A percentile compares a stretch with the other conserved stretches of the same genome.
Conservation (phyloP, 441 rosid species). For the Pelargonium australe region DNA sequence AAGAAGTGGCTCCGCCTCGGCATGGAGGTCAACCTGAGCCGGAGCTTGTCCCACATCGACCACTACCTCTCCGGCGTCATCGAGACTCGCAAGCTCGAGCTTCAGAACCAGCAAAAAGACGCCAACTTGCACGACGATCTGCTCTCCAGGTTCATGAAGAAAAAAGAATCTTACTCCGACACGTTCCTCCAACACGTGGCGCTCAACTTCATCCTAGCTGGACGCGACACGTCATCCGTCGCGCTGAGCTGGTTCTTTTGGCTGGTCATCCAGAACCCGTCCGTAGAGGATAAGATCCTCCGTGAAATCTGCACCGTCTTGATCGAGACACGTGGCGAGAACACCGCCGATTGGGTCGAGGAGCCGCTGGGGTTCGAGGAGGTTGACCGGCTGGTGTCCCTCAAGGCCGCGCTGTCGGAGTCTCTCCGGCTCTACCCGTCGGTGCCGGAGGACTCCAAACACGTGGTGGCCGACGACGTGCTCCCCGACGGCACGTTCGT, state of each 20-base stretch:
- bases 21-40: conserved; percentile 71
- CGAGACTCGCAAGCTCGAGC: conserved; percentile 59
- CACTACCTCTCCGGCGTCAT: conserved; percentile 63
- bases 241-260: conserved; percentile 94
- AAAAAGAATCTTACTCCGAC: conserved; percentile 77
- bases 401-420: conserved; percentile 89
- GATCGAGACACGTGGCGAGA: conserved; percentile 60
- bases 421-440: conserved; percentile 86
- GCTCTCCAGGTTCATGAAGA: conserved; percentile 80
- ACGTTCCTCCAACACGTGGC: conserved; percentile 80
- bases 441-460: conserved; percentile 90
- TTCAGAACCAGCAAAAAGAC: conserved; percentile 39
- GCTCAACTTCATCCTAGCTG: conserved; percentile 90
- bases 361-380: conserved; percentile 78
- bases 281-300: conserved; percentile 63
- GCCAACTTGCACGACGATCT: conserved; percentile 66
- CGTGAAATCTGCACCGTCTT: conserved; percentile 54
- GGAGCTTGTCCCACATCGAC: conserved; percentile 65
- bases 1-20: conserved; percentile 77
- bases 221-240: conserved; percentile 93
- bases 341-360: conserved; percentile 48
- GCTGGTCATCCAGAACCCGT: conserved; percentile 54
- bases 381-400: conserved; percentile 57
- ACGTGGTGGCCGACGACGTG: conserved; percentile 69
- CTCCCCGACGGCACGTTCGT: conserved; percentile 88